Evolutionary conservation across 2,329 filamentous ascomycete species (phyloP).

Genomic region (Drechslerella dactyloides): DNA sequence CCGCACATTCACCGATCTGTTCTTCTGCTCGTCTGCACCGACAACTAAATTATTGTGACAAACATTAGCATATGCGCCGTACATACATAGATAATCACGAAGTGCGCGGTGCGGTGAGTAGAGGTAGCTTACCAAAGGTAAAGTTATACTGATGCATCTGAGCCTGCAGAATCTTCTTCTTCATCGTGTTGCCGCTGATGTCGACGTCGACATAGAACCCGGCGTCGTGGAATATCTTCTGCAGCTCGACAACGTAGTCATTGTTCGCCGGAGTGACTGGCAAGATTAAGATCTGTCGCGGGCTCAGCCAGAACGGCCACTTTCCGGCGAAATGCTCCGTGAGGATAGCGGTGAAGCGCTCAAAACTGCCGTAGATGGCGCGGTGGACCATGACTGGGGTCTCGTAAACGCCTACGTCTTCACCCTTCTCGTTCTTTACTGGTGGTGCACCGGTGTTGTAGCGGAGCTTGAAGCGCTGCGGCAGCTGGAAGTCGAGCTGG

Average conservation of each 20-base stretch:
- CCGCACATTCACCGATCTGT: constrained; percentile 68
- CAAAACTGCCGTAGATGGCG: constrained; percentile 76
- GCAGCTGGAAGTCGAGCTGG: constrained; percentile 88
- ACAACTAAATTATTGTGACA: constrained; percentile 64
- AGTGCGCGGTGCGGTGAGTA: neutral
- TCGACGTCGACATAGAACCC: constrained; percentile 75
- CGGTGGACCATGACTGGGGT: constrained; percentile 87
- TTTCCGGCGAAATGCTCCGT: constrained; percentile 85
- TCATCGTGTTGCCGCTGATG: constrained; percentile 77
- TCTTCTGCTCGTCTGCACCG: constrained; percentile 68
- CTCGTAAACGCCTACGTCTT: constrained; percentile 65
- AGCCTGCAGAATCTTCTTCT: constrained; percentile 86
- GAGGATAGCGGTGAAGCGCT: constrained; percentile 74
- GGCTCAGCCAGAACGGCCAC: constrained; percentile 88
- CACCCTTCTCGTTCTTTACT: constrained; percentile 58
- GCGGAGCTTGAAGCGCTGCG: constrained; percentile 83
- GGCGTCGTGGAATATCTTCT: constrained; percentile 70
- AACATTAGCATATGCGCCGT: constrained; percentile 1
- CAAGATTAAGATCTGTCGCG: constrained; percentile 79
- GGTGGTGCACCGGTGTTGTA: constrained; percentile 76
- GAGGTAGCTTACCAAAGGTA: constrained; percentile 69
- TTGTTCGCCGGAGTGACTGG: constrained; percentile 75
- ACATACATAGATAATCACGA: neutral
- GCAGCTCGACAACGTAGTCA: constrained; percentile 77
- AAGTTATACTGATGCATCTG: constrained; percentile 85